Evolutionary conservation across 495 filamentous ascomycete species (phyloP).

Genomic region (Chaetomium fimeti): DNA sequence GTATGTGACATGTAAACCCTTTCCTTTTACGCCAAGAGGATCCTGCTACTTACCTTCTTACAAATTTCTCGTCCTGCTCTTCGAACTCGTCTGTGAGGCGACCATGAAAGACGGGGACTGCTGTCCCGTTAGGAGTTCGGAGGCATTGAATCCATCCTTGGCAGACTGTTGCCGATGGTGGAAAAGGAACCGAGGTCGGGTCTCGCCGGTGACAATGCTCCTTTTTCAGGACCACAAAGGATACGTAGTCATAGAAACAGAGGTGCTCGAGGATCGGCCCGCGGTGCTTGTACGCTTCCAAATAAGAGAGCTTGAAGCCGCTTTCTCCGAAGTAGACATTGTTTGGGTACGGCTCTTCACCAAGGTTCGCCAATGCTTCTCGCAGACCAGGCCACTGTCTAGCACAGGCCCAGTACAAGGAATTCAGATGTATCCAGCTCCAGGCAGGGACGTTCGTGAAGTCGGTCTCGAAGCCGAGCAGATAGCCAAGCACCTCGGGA

Average conservation of each 20-base stretch:
- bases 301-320: slow-evolving; percentile 1
- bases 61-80: too few relatives aligned
- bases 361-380: not conserved
- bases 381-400: slow-evolving; percentile 1
- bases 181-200: not conserved
- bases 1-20: too few relatives aligned
- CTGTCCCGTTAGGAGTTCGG: too few relatives aligned
- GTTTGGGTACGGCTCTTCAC: too few relatives aligned
- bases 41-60: too few relatives aligned
- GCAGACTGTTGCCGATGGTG: slow-evolving; percentile 1
- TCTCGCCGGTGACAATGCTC: not conserved
- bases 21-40: too few relatives aligned
- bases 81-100: too few relatives aligned
- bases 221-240: too few relatives aligned
- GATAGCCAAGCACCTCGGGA: too few relatives aligned
- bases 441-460: too few relatives aligned
- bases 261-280: not conserved
- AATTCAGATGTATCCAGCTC: slow-evolving; percentile 2
- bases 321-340: slow-evolving; percentile 4
- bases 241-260: slow-evolving; percentile 6
- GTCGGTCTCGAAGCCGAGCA: too few relatives aligned
- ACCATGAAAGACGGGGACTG: too few relatives aligned
- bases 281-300: slow-evolving; percentile 5
- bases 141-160: slow-evolving; percentile 1
- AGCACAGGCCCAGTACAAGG: slow-evolving; percentile 5